phyloP scores from a whole-genome alignment of 2,329 filamentous ascomycete genomes.

The Thielaviopsis ethacetica region DNA sequence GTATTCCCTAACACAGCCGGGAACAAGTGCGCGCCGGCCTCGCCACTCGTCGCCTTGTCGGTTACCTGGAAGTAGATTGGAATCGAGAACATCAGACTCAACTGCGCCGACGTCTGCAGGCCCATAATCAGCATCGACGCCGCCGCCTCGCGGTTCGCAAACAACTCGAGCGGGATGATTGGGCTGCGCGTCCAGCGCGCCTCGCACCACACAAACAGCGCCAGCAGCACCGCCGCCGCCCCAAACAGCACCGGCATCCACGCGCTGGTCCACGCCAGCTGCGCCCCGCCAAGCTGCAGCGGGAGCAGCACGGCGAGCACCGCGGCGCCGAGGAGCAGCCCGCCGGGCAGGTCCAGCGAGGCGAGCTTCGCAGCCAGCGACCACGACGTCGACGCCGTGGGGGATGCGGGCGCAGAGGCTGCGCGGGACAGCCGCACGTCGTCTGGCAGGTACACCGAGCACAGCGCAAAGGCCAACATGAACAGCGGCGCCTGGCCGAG shows the following conservation, averaged over 20 bases:
- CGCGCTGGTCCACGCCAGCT: conserved; percentile 33
- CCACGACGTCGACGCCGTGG: too few species aligned
- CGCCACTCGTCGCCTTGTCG: conserved; percentile 36
- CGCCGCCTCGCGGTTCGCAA: conserved; percentile 33
- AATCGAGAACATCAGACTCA: conserved; percentile 38
- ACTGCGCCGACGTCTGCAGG: conserved; percentile 39
- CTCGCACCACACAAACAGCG: conserved; percentile 32
- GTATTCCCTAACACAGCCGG: conserved; percentile 54
- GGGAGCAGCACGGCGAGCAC: conserved; percentile 41
- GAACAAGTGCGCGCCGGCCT: conserved; percentile 43
- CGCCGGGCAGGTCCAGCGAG: conserved; percentile 38
- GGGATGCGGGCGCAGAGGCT: background rate
- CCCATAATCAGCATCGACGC: conserved; percentile 34
- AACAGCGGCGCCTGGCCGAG: conserved; percentile 45
- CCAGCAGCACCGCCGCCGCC: conserved; percentile 25
- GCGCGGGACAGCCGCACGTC: background rate
- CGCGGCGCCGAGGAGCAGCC: conserved; percentile 38
- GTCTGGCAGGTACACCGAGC: conserved; percentile 32
- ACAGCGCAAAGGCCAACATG: conserved; percentile 34
- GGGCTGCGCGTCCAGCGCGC: conserved; percentile 32
- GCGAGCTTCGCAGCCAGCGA: background rate
- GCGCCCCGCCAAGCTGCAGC: conserved; percentile 38
- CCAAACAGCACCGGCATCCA: conserved; percentile 29
- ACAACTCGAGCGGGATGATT: conserved; percentile 39
- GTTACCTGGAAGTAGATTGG: conserved; percentile 57